A percentile compares a stretch with the other conserved stretches of the same genome.
Evolutionary conservation across 176 grass and related monocot species (phyloP).

Genomic region (Thalia dealbata): DNA sequence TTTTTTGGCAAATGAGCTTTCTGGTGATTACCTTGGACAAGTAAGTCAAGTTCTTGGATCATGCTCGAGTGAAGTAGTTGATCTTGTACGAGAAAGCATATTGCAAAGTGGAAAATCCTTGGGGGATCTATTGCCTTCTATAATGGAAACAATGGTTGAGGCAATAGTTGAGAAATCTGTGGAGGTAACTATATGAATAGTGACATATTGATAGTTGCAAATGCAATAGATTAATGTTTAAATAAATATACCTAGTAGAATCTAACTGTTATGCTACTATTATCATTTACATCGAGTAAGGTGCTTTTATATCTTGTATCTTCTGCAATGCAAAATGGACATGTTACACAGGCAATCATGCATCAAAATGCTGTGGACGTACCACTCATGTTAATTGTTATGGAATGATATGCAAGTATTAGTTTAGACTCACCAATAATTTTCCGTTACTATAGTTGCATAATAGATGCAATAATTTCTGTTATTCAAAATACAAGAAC

Average conservation of each 20-base stretch:
- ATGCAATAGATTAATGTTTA: neutral
- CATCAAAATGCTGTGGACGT: neutral
- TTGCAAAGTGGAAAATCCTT: slow-evolving; percentile 59
- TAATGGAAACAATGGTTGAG: slow-evolving; percentile 82
- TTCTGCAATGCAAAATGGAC: neutral
- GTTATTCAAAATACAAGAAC: neutral
- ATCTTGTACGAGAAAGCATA: slow-evolving; percentile 81
- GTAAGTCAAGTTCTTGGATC: slow-evolving; percentile 52
- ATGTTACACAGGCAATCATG: neutral
- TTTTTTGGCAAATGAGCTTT: slow-evolving; percentile 51
- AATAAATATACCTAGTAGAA: neutral
- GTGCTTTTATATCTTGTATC: neutral
- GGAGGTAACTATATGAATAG: slow-evolving; percentile 41
- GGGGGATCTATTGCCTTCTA: slow-evolving; percentile 49
- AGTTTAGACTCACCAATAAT: neutral
- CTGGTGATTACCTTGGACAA: slow-evolving; percentile 44
- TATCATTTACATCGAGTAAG: neutral
- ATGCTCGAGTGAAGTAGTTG: slow-evolving; percentile 57
- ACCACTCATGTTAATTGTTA: too few relatives aligned
- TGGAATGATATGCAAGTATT: too few relatives aligned
- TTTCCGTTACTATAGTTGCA: neutral
- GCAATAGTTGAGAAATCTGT: slow-evolving; percentile 81
- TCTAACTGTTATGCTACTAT: neutral
- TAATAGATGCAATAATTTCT: neutral
- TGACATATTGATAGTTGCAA: neutral